Evolutionary conservation across 139 green algal genomes (phyloP), one percentile per base, ranked within the genome.

Genomic region (Coelastrella sp.): DNA sequence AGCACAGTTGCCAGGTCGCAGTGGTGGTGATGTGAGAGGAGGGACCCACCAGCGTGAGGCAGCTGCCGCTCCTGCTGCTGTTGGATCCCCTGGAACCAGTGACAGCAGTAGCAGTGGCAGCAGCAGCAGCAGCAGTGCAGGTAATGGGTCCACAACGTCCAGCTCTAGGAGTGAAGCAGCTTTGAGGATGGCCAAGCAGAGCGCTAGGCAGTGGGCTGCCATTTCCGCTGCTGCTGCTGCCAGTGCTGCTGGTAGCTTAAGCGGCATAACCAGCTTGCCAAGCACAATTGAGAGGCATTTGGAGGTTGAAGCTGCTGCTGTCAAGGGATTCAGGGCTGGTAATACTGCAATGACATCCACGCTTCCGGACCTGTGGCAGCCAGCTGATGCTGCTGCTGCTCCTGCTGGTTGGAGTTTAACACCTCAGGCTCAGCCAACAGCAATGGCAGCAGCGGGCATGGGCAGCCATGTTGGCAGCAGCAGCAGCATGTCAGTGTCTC

Each of bases 231-330:
- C 74, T 80, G 74, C 74, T 80, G 81, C 81, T 86, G 81, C 25
- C 15, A 58, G 24, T 20, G 25, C 81, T 59, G n/a, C 81, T 60
- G 81, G 59, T 4, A 17, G 11, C 11, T 49, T 59, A 24, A 59
- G 22, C 59, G 63, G 27, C 24, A 66, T 63, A 0, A 87, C 14
- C 17, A 73, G 49, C 17, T 35, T 87, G 7, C 82, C 82, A 6
- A 87, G 82, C 65, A 87, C 65, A 25, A 87, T 87, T 5, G n/a
- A 79, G 7, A 17, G 65, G 12, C 82, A 87, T 25, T 27, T 78
- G 63, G 49, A 65, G 49, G 82, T 65, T 65, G 82, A 24, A 87
- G 82, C 82, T 61, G 82, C 82, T n/a, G 65, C 35, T 5, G 3
- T 49, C 35, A 49, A 49, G 35, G 35, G 35, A 49, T 1, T 49